Evolutionary conservation across 2,329 filamentous ascomycete genomes (phyloP).

Genomic region (Aureobasidium vineae): DNA sequence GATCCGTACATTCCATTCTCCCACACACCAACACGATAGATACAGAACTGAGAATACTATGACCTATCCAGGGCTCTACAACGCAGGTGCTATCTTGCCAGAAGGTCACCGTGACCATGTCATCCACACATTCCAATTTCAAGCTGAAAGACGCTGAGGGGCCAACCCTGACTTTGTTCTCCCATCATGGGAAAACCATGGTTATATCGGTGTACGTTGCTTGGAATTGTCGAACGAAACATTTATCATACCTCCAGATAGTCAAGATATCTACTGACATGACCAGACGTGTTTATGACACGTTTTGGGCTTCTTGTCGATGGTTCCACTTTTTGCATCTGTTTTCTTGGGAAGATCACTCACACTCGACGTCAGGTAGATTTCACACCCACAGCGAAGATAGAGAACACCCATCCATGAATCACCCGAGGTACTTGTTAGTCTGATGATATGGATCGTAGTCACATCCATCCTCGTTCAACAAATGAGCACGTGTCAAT

Average conservation of each 20-base stretch:
- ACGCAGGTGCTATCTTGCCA: not conserved
- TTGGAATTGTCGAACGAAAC: not conserved
- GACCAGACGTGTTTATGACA: not conserved
- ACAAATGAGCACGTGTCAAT: not conserved
- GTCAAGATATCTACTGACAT: not conserved
- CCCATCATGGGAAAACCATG: not conserved
- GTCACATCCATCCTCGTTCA: not conserved
- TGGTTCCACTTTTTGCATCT: not conserved
- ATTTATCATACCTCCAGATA: not conserved
- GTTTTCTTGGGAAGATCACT: not conserved
- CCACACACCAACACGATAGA: not conserved
- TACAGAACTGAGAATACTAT: not conserved
- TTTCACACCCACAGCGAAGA: too few species aligned
- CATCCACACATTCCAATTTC: not conserved
- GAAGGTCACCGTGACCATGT: not conserved
- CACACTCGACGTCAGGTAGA: too few species aligned
- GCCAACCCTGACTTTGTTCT: not conserved
- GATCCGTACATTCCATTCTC: constrained; percentile 8
- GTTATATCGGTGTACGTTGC: not conserved
- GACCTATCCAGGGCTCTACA: constrained; percentile 5
- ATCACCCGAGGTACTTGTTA: not conserved
- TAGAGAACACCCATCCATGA: too few species aligned
- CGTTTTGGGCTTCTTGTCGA: not conserved
- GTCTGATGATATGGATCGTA: not conserved
- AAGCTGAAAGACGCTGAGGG: not conserved